A percentile compares a stretch with the other conserved stretches of the same genome.
Evolutionary conservation across 1,284 basidiomycete species (phyloP).

Genomic region (Pseudozyma sp.): DNA sequence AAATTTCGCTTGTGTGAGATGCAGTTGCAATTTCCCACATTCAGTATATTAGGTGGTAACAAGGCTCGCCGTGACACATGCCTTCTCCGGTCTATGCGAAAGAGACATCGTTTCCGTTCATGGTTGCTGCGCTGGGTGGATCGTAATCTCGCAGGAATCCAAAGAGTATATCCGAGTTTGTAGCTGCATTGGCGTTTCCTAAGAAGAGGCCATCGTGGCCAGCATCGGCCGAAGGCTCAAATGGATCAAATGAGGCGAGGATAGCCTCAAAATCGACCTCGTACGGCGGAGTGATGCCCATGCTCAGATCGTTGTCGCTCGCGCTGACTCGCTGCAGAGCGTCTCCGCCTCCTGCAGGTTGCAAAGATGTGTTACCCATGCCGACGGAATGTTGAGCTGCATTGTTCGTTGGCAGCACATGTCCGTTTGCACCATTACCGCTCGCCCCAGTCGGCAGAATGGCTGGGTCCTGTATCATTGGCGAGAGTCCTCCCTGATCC

Average conservation of each 20-base stretch:
- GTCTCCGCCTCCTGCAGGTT: not conserved
- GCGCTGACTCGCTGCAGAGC: not conserved
- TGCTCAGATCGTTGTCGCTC: not conserved
- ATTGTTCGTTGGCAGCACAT: not conserved
- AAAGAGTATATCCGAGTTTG: constrained; percentile 28
- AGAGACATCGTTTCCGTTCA: not conserved
- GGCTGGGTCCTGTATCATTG: not conserved
- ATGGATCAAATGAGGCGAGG: constrained; percentile 25
- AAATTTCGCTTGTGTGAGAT: too few species aligned
- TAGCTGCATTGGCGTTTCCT: constrained; percentile 7
- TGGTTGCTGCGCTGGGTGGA: constrained; percentile 3
- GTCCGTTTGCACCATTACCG: not conserved
- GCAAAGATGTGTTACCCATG: not conserved
- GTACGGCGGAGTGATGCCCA: constrained; percentile 19
- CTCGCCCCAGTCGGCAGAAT: not conserved
- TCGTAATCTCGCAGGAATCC: constrained; percentile 29
- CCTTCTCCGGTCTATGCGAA: not conserved
- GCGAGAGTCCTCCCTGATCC: constrained; percentile 6
- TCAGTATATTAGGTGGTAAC: too few species aligned
- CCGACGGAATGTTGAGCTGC: not conserved
- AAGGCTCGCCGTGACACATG: too few species aligned
- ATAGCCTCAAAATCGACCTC: constrained; percentile 33
- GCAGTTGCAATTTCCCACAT: too few species aligned
- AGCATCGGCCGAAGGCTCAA: constrained; percentile 10
- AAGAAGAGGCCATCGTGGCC: not conserved